Conservation (phyloP, 1,139 yeast species). For the Yamadazyma oceani region DNA sequence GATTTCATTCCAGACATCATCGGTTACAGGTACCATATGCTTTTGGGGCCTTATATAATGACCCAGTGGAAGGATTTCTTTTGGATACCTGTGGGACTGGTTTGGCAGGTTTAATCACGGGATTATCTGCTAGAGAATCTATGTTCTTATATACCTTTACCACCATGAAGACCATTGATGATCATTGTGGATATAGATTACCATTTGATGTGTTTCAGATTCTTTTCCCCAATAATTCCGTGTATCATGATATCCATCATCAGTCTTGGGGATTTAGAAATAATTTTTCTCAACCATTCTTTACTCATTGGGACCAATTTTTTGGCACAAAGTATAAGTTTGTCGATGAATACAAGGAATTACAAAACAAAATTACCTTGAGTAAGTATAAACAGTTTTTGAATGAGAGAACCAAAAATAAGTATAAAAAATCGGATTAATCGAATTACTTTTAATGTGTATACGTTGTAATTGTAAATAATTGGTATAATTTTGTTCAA, state of each 20-base stretch:
- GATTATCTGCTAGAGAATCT: constrained; percentile 74
- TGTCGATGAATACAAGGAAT: constrained; percentile 55
- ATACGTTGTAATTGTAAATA: constrained; percentile 3
- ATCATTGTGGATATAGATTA: constrained; percentile 92
- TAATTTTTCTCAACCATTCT: constrained; percentile 96
- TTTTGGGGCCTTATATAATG: constrained; percentile 92
- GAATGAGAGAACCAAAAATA: constrained; percentile 35
- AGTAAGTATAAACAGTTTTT: constrained; percentile 63
- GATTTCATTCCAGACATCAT: constrained; percentile 93
- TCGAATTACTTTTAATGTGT: constrained; percentile 2
- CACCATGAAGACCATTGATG: constrained; percentile 95
- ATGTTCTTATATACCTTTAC: constrained; percentile 77
- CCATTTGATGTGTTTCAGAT: constrained; percentile 90
- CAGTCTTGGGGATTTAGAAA: constrained; percentile 93
- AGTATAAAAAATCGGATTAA: constrained; percentile 7
- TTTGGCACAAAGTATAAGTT: constrained; percentile 73
- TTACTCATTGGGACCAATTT: constrained; percentile 84
- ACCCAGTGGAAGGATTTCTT: constrained; percentile 89
- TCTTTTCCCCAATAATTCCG: constrained; percentile 90
- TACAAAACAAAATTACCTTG: constrained; percentile 60
- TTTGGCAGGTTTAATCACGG: constrained; percentile 62
- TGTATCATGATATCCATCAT: constrained; percentile 96
- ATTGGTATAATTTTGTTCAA: no score
- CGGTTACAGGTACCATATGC: constrained; percentile 94
- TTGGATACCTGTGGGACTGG: constrained; percentile 94